Base-by-base conservation (phyloP, 176 grass and related monocot species). In the Leersia perrieri region DNA sequence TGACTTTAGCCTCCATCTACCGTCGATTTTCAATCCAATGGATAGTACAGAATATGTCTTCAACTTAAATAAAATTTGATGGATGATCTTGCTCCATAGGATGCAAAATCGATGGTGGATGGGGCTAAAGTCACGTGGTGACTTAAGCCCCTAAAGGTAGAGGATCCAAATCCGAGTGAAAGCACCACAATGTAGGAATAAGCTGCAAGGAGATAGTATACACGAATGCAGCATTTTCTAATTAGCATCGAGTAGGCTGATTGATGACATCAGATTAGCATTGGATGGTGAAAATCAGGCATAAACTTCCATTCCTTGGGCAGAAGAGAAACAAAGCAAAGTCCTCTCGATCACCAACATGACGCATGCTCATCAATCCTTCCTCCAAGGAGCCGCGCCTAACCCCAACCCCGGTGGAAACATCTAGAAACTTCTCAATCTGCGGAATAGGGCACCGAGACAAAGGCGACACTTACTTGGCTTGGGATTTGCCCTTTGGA, bases 401-500 rank as follows among this genome's bases (percentile, higher is more conserved):
- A 38, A 4, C 11, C 41, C 38, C 65, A 63, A 71, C 4, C 38
- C 14, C 31, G n/a, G n/a, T 29, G 8, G 4, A 27, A 15, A 25
- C 81, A 80, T 61, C 64, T 16, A 39, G 70, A 84, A 79, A 66
- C 61, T 60, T 38, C 20, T 62, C 26, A 32, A 67, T 18, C 20
- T 49, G n/a, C n/a, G n/a, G n/a, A 36, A 27, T 12, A 78, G 35
- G 81, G 62, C 5, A 71, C 27, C 27, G 57, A 73, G 71, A 84
- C 30, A 15, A n/a, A 51, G 7, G 60, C n/a, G 18, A 1, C 53
- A 70, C 73, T 79, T 85, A 98, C 95, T 90, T 98, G 74, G 95
- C 95, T 80, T 93, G 90, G 9, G 86, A 33, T 91, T 98, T 98
- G 30, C 90, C 81, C 81, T 91, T 95, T 3, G 90, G 90, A 15